phyloP scores from a whole-genome alignment of 345 rosid species.

The Ailanthus altissimus region DNA sequence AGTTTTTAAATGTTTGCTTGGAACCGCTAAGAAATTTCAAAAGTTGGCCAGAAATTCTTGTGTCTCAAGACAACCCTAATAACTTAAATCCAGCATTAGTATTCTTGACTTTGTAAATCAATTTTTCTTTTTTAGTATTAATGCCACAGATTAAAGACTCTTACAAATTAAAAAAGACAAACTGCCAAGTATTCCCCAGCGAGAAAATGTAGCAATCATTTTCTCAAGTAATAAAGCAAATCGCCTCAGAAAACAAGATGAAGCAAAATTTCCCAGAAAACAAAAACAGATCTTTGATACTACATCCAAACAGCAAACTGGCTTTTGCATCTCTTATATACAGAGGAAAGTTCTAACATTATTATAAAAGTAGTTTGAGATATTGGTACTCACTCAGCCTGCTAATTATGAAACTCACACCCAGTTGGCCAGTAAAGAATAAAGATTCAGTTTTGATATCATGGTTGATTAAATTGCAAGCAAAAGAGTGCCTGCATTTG shows the following conservation, averaged over 20 bases:
- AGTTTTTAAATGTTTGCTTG: neutral
- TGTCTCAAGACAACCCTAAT: neutral
- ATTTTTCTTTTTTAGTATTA: too few species aligned
- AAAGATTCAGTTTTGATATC: neutral
- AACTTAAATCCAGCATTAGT: neutral
- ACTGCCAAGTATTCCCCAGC: neutral
- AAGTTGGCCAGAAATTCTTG: neutral
- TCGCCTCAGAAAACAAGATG: neutral
- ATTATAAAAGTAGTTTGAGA: neutral
- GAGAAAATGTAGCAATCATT: neutral
- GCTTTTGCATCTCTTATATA: neutral
- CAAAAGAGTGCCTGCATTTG: conserved; percentile 16
- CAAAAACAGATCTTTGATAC: neutral
- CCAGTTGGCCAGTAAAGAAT: conserved; percentile 3
- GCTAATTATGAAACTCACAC: neutral
- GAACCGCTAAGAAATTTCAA: neutral
- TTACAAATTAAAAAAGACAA: too few species aligned
- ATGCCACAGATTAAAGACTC: too few species aligned
- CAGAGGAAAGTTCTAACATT: neutral
- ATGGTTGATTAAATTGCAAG: conserved; percentile 34
- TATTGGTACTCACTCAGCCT: neutral
- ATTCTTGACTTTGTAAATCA: too few species aligned
- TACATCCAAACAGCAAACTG: neutral
- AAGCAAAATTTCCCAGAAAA: too few species aligned
- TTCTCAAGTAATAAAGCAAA: neutral